phyloP scores from a whole-genome alignment of 192 early-diverging fungal genomes.

The Coemansia sp. region DNA sequence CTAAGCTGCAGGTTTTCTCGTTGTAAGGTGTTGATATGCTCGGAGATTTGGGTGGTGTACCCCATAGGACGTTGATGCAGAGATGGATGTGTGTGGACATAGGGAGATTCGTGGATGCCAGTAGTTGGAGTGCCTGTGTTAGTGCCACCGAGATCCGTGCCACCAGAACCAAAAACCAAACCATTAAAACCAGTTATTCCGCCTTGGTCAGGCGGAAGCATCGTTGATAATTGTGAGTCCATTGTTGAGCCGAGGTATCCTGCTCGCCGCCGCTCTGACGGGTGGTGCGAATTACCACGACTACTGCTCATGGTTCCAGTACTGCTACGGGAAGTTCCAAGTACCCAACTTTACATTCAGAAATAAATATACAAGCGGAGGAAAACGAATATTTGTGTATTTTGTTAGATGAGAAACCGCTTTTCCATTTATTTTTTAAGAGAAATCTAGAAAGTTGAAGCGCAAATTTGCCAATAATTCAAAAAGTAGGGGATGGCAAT shows the following conservation, averaged over 20 bases:
- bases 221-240: constrained; percentile 8
- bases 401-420: background rate
- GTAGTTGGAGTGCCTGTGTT: background rate
- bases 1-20: constrained; percentile 29
- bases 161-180: constrained; percentile 30
- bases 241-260: constrained; percentile 10
- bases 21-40: constrained; percentile 18
- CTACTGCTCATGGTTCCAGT: constrained; percentile 7
- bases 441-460: background rate
- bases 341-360: background rate
- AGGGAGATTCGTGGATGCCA: constrained; percentile 12
- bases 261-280: constrained; percentile 13
- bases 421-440: background rate
- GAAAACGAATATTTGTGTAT: background rate
- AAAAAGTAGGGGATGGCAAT: too few species aligned
- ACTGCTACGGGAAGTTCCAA: constrained; percentile 7
- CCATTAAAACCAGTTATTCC: constrained; percentile 39
- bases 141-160: constrained; percentile 7
- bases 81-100: background rate
- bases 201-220: constrained; percentile 19
- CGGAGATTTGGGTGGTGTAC: background rate
- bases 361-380: background rate
- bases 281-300: constrained; percentile 1
- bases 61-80: background rate
- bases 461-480: background rate